Evolutionary conservation across 129 eudicot genomes (phyloP).

Genomic region (Oenanthe sinensis): DNA sequence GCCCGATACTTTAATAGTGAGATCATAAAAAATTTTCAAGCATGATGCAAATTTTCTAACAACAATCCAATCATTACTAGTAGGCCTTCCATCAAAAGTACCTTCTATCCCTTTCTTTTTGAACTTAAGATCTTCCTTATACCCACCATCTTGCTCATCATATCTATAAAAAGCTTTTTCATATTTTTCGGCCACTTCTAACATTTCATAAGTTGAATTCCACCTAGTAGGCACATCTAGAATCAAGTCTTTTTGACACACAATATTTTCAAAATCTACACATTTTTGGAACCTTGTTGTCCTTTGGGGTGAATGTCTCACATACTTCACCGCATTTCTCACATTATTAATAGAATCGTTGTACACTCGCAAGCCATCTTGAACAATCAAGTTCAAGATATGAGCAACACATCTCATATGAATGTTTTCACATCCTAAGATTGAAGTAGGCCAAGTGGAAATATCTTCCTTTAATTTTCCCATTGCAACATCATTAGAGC

Average conservation of each 20-base stretch:
- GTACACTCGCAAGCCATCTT: no score
- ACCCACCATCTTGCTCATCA: not conserved
- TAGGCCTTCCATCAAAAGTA: no score
- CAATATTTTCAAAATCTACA: not conserved
- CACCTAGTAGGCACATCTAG: not conserved
- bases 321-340: not conserved
- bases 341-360: no score
- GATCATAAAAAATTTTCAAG: no score
- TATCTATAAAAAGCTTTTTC: not conserved
- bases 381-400: not conserved
- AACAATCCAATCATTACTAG: no score
- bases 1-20: no score
- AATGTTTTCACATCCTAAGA: not conserved
- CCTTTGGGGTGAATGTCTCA: not conserved
- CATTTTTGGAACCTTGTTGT: not conserved
- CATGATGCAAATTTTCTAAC: no score
- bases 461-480: not conserved
- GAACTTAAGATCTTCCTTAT: not conserved
- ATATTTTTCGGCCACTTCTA: not conserved
- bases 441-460: not conserved
- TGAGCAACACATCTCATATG: not conserved
- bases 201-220: not conserved
- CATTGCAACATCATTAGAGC: conserved; percentile 12
- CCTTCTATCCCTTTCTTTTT: no score
- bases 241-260: not conserved